Percentiles rank a stretch among this genome's conserved stretches.
Evolutionary conservation across 352 stramenopile genomes (phyloP).

Genomic region (Phytophthora constricta): DNA sequence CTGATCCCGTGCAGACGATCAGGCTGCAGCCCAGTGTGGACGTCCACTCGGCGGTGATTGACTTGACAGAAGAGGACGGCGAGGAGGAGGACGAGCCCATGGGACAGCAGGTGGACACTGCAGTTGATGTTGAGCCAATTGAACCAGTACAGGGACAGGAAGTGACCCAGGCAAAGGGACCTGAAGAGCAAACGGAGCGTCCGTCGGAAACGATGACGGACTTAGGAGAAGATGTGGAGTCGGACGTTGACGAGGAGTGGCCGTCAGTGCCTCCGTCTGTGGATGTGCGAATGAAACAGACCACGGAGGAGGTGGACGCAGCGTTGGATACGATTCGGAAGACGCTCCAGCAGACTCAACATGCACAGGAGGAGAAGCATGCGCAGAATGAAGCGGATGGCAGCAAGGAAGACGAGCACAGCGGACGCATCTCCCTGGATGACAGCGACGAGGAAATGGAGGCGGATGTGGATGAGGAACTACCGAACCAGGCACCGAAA

Average conservation of each 20-base stretch:
- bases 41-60: conserved; percentile 38
- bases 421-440: background rate
- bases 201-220: conserved; percentile 12
- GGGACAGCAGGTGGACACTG: conserved; percentile 3
- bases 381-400: background rate
- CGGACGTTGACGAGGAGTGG: conserved; percentile 73
- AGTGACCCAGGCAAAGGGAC: background rate
- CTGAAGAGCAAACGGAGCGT: background rate
- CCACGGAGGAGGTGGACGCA: conserved; percentile 8
- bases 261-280: conserved; percentile 23
- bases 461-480: conserved; percentile 50
- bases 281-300: conserved; percentile 1
- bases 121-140: too few species aligned
- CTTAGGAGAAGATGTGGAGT: conserved; percentile 43
- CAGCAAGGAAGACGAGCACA: background rate
- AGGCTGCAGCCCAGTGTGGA: background rate
- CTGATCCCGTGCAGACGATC: conserved; percentile 17
- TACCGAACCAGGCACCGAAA: conserved; percentile 25
- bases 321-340: conserved; percentile 21
- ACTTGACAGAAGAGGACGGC: conserved; percentile 65
- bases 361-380: conserved; percentile 4
- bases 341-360: conserved; percentile 7
- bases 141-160: too few species aligned
- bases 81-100: conserved; percentile 62
- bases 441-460: conserved; percentile 35